Conservation (phyloP, 2,329 filamentous ascomycete species). For the Botrytis paeoniae region DNA sequence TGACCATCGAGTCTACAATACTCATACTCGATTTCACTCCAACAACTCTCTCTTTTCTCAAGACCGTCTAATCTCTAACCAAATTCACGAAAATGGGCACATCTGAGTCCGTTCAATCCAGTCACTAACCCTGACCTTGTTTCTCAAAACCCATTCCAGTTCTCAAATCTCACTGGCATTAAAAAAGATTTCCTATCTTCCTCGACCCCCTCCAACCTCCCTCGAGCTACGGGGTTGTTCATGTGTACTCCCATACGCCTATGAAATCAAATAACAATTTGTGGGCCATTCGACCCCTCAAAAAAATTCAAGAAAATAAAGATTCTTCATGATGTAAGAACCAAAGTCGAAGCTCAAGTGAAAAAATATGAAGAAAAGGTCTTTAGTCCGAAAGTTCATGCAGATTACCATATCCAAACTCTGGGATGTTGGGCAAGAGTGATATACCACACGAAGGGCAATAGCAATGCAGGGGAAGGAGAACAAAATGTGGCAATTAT, state of each 20-base stretch:
- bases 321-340: neutral
- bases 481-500: neutral
- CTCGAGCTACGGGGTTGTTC: neutral
- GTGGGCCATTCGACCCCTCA: neutral
- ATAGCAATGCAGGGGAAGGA: neutral
- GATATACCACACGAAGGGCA: neutral
- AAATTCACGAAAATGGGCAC: neutral
- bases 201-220: neutral
- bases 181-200: neutral
- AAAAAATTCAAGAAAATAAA: conserved; percentile 6
- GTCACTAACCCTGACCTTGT: neutral
- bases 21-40: neutral
- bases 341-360: neutral
- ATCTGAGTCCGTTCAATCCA: neutral
- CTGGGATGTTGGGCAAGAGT: neutral
- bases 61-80: neutral
- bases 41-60: neutral
- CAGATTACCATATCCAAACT: conserved; percentile 6
- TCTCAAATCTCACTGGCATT: neutral
- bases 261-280: conserved; percentile 15
- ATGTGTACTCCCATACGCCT: conserved; percentile 11
- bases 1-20: neutral
- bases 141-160: neutral
- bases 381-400: neutral
- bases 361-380: neutral